phyloP scores from a whole-genome alignment of 805 yeast species.

The Lipomyces starkeyi region DNA sequence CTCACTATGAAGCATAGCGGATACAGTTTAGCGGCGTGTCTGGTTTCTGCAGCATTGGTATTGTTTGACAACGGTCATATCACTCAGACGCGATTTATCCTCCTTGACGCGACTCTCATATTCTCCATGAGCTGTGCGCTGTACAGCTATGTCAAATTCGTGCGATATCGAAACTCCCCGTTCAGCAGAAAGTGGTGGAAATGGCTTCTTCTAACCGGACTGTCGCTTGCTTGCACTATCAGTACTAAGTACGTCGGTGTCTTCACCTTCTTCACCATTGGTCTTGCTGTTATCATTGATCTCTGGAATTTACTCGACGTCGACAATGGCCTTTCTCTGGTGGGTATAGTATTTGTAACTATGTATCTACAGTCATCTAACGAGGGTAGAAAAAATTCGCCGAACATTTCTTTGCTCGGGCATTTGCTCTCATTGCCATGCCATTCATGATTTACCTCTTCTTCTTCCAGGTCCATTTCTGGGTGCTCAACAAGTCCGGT shows the following conservation, averaged over 20 bases:
- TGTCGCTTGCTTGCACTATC: constrained; percentile 86
- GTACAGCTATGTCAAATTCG: constrained; percentile 78
- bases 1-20: constrained; percentile 84
- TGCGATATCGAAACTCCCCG: constrained; percentile 68
- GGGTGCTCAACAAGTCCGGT: constrained; percentile 81
- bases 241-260: constrained; percentile 97
- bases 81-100: constrained; percentile 85
- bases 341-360: constrained; percentile 2
- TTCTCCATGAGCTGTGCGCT: constrained; percentile 82
- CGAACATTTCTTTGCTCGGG: constrained; percentile 77
- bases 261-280: constrained; percentile 86
- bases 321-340: constrained; percentile 62
- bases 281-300: constrained; percentile 82
- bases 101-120: constrained; percentile 88
- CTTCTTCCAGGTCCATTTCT: constrained; percentile 93
- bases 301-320: constrained; percentile 86
- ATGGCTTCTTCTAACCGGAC: constrained; percentile 86
- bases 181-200: constrained; percentile 79
- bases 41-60: constrained; percentile 76
- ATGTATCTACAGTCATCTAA: background rate
- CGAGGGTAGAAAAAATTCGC: constrained; percentile 51
- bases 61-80: constrained; percentile 90
- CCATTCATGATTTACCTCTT: constrained; percentile 83
- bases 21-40: constrained; percentile 76
- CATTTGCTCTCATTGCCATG: constrained; percentile 69